Evolutionary conservation across 805 yeast species (phyloP), one percentile per base, ranked within the genome.

Genomic region (Kazachstania taianensis): DNA sequence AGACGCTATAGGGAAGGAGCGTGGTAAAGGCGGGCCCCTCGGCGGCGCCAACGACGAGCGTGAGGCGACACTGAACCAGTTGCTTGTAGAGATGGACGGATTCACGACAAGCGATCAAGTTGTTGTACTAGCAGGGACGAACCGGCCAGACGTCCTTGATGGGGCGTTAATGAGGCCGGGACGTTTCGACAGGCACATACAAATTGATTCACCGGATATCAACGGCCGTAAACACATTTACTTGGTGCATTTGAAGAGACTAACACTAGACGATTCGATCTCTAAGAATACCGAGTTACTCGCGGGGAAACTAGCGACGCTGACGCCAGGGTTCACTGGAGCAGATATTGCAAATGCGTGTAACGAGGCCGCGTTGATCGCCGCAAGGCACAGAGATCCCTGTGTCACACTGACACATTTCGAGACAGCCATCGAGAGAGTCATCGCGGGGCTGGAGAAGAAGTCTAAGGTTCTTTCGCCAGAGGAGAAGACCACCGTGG

Each of bases 341-440:
- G 96, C 96, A 19, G 96, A 87, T 58, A 86, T 86, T 55, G 95
- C 96, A 39, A 86, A 86, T 61, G 82, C 83, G 48, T 83, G 94
- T 66, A 86, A 86, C 54, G 96, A 86, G 63, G 94, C 94, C 20
- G 96, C 96, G 3, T 70, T 86, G 47, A 80, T 83, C 52, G 96
- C 96, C 10, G 96, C 96, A 2, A 74, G 96, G 61, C 69, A 67
- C 38, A 74, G 78, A 47, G 78, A 81, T 32, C 62, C 62, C 5
- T 55, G 60, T 32, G 87, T 87, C 26, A 73, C 69, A 34, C 58
- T 80, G 46, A 61, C 65, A 36, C 94, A 86, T 62, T 87, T 86
- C 52, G 96, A 86, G 59, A 80, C 74, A 57, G 96, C 96, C 16
- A 83, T 86, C 55, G 96, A 87, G 61, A 75, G 96, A 53, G 95